phyloP scores from a whole-genome alignment of 2,329 filamentous ascomycete genomes.

The Bertia moriformis region DNA sequence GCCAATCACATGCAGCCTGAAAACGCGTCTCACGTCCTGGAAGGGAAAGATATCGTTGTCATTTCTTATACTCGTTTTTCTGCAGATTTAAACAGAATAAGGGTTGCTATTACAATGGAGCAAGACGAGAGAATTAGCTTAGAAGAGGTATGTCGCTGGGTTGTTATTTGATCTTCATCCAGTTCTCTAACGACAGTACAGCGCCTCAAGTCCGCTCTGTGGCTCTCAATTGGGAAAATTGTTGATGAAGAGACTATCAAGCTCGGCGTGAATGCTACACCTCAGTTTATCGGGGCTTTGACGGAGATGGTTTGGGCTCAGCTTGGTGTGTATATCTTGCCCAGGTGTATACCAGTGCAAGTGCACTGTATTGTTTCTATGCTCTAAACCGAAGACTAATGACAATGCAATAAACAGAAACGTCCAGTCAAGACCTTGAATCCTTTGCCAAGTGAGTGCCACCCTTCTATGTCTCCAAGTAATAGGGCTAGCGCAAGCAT shows the following conservation, averaged over 20 bases:
- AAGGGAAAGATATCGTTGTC: no score
- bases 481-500: no score
- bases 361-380: constrained; percentile 2
- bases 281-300: constrained; percentile 74
- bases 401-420: constrained; percentile 32
- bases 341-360: constrained; percentile 1
- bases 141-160: constrained; percentile 7
- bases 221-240: constrained; percentile 73
- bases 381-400: neutral
- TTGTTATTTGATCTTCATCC: neutral
- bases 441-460: constrained; percentile 32
- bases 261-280: constrained; percentile 70
- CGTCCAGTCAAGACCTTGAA: constrained; percentile 44
- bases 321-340: constrained; percentile 43
- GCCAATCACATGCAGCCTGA: no score
- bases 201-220: constrained; percentile 72
- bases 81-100: no score
- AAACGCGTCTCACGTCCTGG: no score
- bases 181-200: constrained; percentile 17
- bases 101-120: no score
- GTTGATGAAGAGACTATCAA: constrained; percentile 70
- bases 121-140: constrained; percentile 8
- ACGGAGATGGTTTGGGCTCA: constrained; percentile 81
- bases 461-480: no score
- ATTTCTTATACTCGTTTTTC: no score